Conservation (phyloP, 805 yeast species). For the Komagataella phaffii region DNA sequence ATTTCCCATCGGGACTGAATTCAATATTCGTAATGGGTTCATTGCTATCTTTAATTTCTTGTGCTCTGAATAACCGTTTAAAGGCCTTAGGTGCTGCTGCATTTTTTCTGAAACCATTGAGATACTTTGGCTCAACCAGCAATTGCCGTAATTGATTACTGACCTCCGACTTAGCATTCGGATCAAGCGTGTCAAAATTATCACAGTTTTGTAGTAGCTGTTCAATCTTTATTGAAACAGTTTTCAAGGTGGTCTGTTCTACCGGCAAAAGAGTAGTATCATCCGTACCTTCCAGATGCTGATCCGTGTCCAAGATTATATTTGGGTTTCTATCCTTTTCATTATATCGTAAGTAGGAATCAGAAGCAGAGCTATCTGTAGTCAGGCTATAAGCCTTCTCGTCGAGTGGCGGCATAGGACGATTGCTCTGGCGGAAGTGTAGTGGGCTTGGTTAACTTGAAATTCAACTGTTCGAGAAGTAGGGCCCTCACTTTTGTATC, state of each 20-base stretch:
- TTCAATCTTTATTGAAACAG: not conserved
- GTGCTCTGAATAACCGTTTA: constrained; percentile 48
- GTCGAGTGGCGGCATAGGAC: not conserved
- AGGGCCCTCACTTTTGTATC: constrained; percentile 21
- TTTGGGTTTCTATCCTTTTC: not conserved
- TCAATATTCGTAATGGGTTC: constrained; percentile 54
- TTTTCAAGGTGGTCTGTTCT: not conserved
- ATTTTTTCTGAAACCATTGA: constrained; percentile 33
- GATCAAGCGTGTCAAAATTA: not conserved
- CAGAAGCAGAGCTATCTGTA: not conserved
- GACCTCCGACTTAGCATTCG: not conserved
- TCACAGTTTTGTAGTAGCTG: not conserved
- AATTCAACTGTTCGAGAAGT: not conserved
- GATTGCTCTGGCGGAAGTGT: not conserved
- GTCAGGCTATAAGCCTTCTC: not conserved
- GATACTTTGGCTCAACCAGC: constrained; percentile 33
- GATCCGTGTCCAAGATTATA: not conserved
- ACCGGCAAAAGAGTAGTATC: not conserved
- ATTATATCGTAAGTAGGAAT: not conserved
- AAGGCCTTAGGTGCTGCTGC: constrained; percentile 31
- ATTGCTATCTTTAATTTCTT: constrained; percentile 31
- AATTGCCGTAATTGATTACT: constrained; percentile 11
- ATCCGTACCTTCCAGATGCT: not conserved
- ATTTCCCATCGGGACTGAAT: constrained; percentile 72
- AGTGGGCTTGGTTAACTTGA: not conserved